Conservation (phyloP, 2,329 filamentous ascomycete genomes). For the Cladosporium colombiae region DNA sequence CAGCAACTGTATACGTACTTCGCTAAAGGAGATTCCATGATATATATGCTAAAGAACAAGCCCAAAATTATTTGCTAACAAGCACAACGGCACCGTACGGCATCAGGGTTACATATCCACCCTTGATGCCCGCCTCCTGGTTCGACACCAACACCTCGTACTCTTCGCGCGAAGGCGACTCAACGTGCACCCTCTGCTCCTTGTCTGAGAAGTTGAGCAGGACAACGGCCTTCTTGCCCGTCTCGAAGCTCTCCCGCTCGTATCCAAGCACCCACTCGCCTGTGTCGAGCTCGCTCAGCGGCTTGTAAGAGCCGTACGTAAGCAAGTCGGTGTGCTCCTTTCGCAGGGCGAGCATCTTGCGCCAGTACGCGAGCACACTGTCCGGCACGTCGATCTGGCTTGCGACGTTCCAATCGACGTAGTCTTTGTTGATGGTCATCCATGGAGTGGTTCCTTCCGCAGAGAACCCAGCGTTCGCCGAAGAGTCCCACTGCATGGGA, state of each 20-base stretch:
- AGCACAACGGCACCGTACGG: slow-evolving; percentile 26
- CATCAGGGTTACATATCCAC: slow-evolving; percentile 19
- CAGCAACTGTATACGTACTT: not conserved
- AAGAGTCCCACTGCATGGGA: slow-evolving; percentile 67
- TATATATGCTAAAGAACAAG: not conserved
- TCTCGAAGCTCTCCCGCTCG: slow-evolving; percentile 39
- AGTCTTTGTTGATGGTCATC: slow-evolving; percentile 68
- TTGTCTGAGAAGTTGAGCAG: slow-evolving; percentile 44
- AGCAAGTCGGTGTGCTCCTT: slow-evolving; percentile 29
- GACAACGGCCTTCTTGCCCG: slow-evolving; percentile 34
- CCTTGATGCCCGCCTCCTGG: slow-evolving; percentile 21
- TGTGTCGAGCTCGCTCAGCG: slow-evolving; percentile 24
- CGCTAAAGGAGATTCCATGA: not conserved
- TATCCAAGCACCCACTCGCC: slow-evolving; percentile 27
- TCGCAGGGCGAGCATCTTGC: slow-evolving; percentile 33
- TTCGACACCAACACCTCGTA: slow-evolving; percentile 26
- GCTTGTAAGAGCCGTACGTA: slow-evolving; percentile 28
- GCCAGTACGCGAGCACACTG: slow-evolving; percentile 61
- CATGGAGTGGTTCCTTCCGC: slow-evolving; percentile 57
- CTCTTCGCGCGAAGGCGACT: slow-evolving; percentile 17
- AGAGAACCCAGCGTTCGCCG: slow-evolving; percentile 63
- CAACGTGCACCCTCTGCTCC: slow-evolving; percentile 28
- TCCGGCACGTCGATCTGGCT: slow-evolving; percentile 52
- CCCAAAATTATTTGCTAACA: slow-evolving; percentile 5
- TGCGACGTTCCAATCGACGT: slow-evolving; percentile 60